phyloP scores from a whole-genome alignment of 2,329 filamentous ascomycete genomes.

The Fusarium praegraminearum region DNA sequence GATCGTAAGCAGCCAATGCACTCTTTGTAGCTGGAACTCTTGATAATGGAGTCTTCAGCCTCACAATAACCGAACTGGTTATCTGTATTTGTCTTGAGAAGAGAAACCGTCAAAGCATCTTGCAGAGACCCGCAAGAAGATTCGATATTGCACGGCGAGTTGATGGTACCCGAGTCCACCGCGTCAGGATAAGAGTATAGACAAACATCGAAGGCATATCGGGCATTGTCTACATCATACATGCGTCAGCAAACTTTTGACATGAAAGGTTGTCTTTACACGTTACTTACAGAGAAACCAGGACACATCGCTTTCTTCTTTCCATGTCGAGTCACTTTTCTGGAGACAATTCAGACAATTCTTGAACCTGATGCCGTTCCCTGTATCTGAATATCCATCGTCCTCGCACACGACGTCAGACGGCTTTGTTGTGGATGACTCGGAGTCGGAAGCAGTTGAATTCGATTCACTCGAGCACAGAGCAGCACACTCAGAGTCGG shows the following conservation, averaged over 20 bases:
- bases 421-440: constrained; percentile 56
- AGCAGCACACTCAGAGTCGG: constrained; percentile 63
- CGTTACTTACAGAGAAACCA: constrained; percentile 62
- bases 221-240: constrained; percentile 57
- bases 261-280: too few species aligned
- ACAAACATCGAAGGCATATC: constrained; percentile 62
- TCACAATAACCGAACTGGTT: constrained; percentile 58
- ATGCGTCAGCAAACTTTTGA: too few species aligned
- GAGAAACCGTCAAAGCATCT: constrained; percentile 51
- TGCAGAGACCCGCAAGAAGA: constrained; percentile 58
- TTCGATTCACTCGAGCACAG: constrained; percentile 58
- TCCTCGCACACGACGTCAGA: constrained; percentile 63
- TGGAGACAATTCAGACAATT: constrained; percentile 62
- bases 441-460: constrained; percentile 51
- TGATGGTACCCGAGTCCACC: constrained; percentile 47
- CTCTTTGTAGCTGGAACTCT: constrained; percentile 47
- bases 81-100: constrained; percentile 32
- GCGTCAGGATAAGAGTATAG: constrained; percentile 55
- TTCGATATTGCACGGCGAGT: constrained; percentile 59
- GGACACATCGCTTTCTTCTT: constrained; percentile 40
- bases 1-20: constrained; percentile 60
- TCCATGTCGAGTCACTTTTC: constrained; percentile 52
- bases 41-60: constrained; percentile 53
- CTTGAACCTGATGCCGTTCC: constrained; percentile 59
- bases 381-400: constrained; percentile 53